Evolutionary conservation across 441 rosid species (phyloP), one percentile per base, ranked within the genome.

Genomic region (Pelargonium myrrhifolium): DNA sequence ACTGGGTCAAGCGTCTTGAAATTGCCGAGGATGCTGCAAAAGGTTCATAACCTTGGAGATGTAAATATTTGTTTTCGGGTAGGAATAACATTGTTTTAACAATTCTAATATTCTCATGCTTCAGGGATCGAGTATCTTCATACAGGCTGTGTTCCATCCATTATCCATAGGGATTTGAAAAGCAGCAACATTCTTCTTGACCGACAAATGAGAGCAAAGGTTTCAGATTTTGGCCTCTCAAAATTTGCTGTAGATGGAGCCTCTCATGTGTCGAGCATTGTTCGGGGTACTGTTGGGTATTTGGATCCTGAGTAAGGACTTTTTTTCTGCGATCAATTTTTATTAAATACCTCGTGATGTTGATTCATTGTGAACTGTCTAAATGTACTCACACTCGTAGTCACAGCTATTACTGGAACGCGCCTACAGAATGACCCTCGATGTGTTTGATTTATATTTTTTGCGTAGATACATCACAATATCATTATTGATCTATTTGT

Each of bases 121-220:
- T 69, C 80, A 94, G 97, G 99, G 70, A 94, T 94, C 35, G 99
- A 91, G 68, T 94, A 94, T 79, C 99, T 94, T 68, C 99, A 94
- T 74, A 89, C 96, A 0, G 99, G 99, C 43, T 94, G 99, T 79
- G 86, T 88, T 78, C 99, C 97, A 26, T 86, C 96, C 8, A 76
- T 94, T 81, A 94, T 94, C 76, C 99, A 94, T 55, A 74, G 99
- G 72, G 99, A 94, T 83, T 77, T 94, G 58, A 94, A 94, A 79
- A 89, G 89, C 43, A 94, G 97, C 83, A 94, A 94, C 78, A 92
- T 94, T 84, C 86, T 94, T 68, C 90, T 92, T 17, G 97, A 92
- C 79, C 85, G 78, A 78, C 81, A 83, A 53, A 85, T 82, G 91
- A 87, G 82, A 71, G 98, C 98, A 15, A 94, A 94, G 83, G 99